These are phyloP conservation scores for Neurospora sp. DNA, from an alignment of 495 filamentous ascomycete genomes.

Conservation along the genomic window DNA sequence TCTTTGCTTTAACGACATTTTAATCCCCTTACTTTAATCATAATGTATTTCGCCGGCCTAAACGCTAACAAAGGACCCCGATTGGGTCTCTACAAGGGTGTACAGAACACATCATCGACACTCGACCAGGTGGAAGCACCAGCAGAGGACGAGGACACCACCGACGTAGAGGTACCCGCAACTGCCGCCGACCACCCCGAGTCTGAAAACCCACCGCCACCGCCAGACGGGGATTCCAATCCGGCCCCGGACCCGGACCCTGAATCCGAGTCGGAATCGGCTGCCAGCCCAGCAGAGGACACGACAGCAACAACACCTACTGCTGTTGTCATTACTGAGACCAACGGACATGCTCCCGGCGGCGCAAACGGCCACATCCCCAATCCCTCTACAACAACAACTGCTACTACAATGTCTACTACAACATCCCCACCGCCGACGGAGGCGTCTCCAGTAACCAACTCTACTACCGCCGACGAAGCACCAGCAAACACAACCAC, in stretches of 20 bases:
- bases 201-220: background rate
- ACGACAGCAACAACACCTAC: conserved; percentile 1
- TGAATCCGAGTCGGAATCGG: background rate
- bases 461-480: conserved; percentile 34
- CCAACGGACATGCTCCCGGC: conserved; percentile 21
- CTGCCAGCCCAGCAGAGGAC: background rate
- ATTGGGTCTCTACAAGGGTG: background rate
- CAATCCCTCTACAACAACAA: conserved; percentile 7
- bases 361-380: conserved; percentile 17
- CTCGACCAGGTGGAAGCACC: background rate
- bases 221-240: background rate
- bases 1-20: background rate
- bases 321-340: background rate
- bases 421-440: background rate
- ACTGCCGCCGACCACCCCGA: background rate
- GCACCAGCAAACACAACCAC: conserved; percentile 4
- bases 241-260: background rate
- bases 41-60: background rate
- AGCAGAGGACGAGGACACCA: background rate
- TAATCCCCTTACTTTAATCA: background rate
- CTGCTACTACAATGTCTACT: conserved; percentile 2
- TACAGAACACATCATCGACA: background rate
- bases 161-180: background rate
- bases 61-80: background rate
- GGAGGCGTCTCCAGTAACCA: conserved; percentile 10